These are phyloP conservation scores for Phyllosticta ampelicida DNA, from an alignment of 2,329 filamentous ascomycete genomes.

Conservation along the genomic window DNA sequence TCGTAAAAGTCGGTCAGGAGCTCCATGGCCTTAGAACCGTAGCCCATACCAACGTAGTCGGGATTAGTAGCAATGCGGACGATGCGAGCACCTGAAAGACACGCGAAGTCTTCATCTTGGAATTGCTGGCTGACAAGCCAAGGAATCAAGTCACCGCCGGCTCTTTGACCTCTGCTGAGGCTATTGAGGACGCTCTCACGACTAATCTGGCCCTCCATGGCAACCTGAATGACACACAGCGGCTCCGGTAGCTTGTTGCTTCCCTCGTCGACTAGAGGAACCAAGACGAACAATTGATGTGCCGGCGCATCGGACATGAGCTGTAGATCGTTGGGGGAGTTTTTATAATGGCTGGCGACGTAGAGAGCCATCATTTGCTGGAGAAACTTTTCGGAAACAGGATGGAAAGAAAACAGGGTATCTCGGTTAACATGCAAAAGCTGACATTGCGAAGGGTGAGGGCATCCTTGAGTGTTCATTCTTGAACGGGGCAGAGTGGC, in stretches of 20 bases:
- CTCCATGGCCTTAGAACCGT: conserved; percentile 78
- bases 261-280: conserved; percentile 70
- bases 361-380: conserved; percentile 98
- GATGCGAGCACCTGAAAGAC: conserved; percentile 79
- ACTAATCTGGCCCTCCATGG: conserved; percentile 90
- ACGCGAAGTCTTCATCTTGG: conserved; percentile 93
- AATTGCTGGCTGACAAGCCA: conserved; percentile 98
- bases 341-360: conserved; percentile 96
- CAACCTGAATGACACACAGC: conserved; percentile 87
- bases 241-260: conserved; percentile 78
- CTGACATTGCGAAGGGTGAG: conserved; percentile 84
- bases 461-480: conserved; percentile 63
- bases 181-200: conserved; percentile 83
- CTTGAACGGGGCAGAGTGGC: conserved; percentile 75
- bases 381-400: conserved; percentile 90
- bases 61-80: conserved; percentile 96
- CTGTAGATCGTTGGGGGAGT: conserved; percentile 95
- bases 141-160: conserved; percentile 86
- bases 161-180: conserved; percentile 76
- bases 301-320: conserved; percentile 96
- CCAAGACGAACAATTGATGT: conserved; percentile 90
- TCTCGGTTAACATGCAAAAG: conserved; percentile 91
- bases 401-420: conserved; percentile 95
- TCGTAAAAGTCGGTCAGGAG: conserved; percentile 89
- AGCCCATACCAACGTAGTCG: conserved; percentile 85